Evolutionary conservation across 2,329 filamentous ascomycete genomes (phyloP), one percentile per base, ranked within the genome.

Genomic region (Ophiostoma sp.): DNA sequence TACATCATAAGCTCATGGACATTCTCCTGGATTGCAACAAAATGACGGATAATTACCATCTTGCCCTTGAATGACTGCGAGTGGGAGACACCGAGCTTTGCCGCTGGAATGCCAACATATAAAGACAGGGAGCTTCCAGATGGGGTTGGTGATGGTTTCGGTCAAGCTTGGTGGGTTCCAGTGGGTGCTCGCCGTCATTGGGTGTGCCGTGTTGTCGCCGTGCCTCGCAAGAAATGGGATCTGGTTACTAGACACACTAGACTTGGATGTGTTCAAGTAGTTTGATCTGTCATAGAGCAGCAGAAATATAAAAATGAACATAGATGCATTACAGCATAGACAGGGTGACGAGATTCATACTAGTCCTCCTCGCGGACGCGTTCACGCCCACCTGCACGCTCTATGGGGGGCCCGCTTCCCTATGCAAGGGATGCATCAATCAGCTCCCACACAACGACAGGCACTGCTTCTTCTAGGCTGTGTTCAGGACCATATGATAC

Each of bases 111-210:
- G 55, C 55, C 11, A 7, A 7, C 11, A 14, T 60, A 60, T 38
- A 55, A 55, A 60, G 52, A 14, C 9, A 38, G 12, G 55, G 27
- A 60, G 55, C 55, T 60, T 60, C 55, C 55, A 60, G 55, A 38
- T 38, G 27, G 55, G 55, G 27, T 60, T 60, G 55, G 55, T 38
- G 55, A 36, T 60, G 55, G 4, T 60, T 52, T 60, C 55, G 55
- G 55, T 36, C 55, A 60, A 38, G 55, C 55, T 60, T 60, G 55
- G 55, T 60, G 55, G 55, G 55, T 60, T 38, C 38, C 55, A 60
- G 55, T 55, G 49, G 27, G 49, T 55, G 49, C 27, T 16, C 14
- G 45, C n/a, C 49, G 11, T 12, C 45, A 49, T 27, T 27, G 27
- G 27, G 27, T 27, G 27, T 27, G 27, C 27, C 27, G 27, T 27